Evolutionary conservation across 1,139 yeast genomes (phyloP).

Genomic region (Yamadazyma aaseri): DNA sequence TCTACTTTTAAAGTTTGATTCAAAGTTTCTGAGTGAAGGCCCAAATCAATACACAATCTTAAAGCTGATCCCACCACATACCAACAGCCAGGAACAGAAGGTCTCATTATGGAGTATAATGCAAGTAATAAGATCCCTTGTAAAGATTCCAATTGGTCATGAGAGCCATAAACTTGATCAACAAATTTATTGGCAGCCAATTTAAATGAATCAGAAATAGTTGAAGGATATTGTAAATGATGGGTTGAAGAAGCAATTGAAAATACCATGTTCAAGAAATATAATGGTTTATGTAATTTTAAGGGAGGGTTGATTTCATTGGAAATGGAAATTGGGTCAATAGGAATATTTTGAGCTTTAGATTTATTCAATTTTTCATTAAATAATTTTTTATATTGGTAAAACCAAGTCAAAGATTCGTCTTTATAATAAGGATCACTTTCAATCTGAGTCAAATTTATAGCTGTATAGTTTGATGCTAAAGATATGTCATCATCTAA

Average conservation of each 20-base stretch:
- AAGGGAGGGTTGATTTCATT: constrained; percentile 45
- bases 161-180: constrained; percentile 56
- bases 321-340: constrained; percentile 30
- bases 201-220: constrained; percentile 70
- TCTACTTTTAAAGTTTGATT: constrained; percentile 33
- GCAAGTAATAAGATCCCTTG: constrained; percentile 72
- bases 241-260: constrained; percentile 79
- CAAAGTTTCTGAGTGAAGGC: constrained; percentile 64
- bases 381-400: constrained; percentile 30
- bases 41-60: constrained; percentile 78
- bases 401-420: constrained; percentile 48
- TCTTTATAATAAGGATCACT: constrained; percentile 12
- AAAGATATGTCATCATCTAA: constrained; percentile 53
- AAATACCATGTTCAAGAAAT: constrained; percentile 70
- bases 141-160: constrained; percentile 65
- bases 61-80: constrained; percentile 79
- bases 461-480: constrained; percentile 59
- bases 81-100: constrained; percentile 91
- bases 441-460: constrained; percentile 29
- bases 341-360: constrained; percentile 15
- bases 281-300: constrained; percentile 44
- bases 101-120: constrained; percentile 70
- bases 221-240: constrained; percentile 66
- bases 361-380: constrained; percentile 20
- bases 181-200: constrained; percentile 63